Evolutionary conservation across 1,139 yeast species (phyloP).

Genomic region (Wickerhamomyces sp.): DNA sequence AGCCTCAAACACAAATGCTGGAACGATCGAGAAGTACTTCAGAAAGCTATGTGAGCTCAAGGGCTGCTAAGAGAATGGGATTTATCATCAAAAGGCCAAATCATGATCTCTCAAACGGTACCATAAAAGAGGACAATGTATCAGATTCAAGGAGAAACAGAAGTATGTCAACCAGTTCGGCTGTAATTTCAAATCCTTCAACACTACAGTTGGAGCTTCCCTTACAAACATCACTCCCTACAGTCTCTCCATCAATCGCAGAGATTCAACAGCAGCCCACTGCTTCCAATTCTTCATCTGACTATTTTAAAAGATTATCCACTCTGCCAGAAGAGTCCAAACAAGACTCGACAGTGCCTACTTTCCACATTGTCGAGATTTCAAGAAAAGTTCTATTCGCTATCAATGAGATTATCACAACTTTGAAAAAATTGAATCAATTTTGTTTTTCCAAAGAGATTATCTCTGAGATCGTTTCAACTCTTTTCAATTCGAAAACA

Average conservation of each 20-base stretch:
- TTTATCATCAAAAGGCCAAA: slow-evolving; percentile 42
- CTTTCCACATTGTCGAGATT: slow-evolving; percentile 36
- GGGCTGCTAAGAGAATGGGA: slow-evolving; percentile 71
- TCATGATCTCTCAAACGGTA: slow-evolving; percentile 18
- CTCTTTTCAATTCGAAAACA: slow-evolving; percentile 50
- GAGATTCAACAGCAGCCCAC: background rate
- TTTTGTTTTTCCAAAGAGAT: slow-evolving; percentile 63
- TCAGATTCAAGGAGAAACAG: slow-evolving; percentile 15
- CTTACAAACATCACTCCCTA: background rate
- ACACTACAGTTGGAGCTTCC: background rate
- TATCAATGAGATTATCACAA: slow-evolving; percentile 66
- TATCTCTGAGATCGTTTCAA: slow-evolving; percentile 52
- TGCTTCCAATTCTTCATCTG: slow-evolving; percentile 34
- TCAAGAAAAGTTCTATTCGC: slow-evolving; percentile 54
- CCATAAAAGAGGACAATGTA: slow-evolving; percentile 21
- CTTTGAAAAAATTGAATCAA: slow-evolving; percentile 59
- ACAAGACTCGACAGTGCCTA: slow-evolving; percentile 1
- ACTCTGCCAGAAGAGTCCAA: slow-evolving; percentile 51
- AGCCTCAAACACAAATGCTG: slow-evolving; percentile 15
- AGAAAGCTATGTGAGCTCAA: slow-evolving; percentile 45
- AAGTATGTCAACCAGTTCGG: slow-evolving; percentile 12
- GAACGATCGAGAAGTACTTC: slow-evolving; percentile 53
- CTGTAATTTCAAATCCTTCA: background rate
- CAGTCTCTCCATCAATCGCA: background rate
- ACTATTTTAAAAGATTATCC: slow-evolving; percentile 67